Conservation (phyloP, 1,139 yeast species). For the Debaryomycetaceae sp. region DNA sequence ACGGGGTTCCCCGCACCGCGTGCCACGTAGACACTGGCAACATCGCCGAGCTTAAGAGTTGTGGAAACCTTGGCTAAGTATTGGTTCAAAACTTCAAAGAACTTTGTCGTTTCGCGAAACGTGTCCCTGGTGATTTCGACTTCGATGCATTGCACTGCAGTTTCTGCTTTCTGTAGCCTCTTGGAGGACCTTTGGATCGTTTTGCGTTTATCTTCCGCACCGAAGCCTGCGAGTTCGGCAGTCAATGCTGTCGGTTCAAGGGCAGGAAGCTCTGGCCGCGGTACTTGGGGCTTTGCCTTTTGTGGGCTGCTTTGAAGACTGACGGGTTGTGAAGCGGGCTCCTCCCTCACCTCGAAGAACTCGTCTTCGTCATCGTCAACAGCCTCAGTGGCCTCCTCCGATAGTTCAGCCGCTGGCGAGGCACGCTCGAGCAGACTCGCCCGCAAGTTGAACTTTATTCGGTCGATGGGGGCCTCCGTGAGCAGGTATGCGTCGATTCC, state of each 20-base stretch:
- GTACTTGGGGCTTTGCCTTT: constrained; percentile 4
- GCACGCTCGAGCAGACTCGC: too few species aligned
- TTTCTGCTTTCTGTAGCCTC: constrained; percentile 28
- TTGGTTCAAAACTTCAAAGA: constrained; percentile 19
- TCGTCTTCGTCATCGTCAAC: constrained; percentile 14
- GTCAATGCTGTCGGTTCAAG: not conserved
- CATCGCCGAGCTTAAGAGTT: constrained; percentile 13
- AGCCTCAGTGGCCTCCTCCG: constrained; percentile 8
- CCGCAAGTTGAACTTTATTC: constrained; percentile 24
- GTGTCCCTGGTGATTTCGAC: constrained; percentile 18
- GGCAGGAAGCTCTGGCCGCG: constrained; percentile 1
- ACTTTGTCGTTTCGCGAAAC: constrained; percentile 23
- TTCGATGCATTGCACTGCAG: constrained; percentile 15
- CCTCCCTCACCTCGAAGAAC: constrained; percentile 7
- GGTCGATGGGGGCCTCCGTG: constrained; percentile 45
- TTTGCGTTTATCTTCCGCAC: not conserved
- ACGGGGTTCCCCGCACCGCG: constrained; percentile 10
- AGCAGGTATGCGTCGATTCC: constrained; percentile 48
- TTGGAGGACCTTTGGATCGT: constrained; percentile 33
- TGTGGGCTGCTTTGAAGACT: constrained; percentile 4
- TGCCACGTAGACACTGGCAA: constrained; percentile 20
- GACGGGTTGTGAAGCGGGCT: constrained; percentile 1
- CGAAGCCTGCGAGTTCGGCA: constrained; percentile 1
- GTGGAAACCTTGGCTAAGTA: constrained; percentile 11
- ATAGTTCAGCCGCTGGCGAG: constrained; percentile 6